A percentile compares a stretch with the other conserved stretches of the same genome.
Conservation (phyloP, 441 rosid species). For the Corymbia citriodora region DNA sequence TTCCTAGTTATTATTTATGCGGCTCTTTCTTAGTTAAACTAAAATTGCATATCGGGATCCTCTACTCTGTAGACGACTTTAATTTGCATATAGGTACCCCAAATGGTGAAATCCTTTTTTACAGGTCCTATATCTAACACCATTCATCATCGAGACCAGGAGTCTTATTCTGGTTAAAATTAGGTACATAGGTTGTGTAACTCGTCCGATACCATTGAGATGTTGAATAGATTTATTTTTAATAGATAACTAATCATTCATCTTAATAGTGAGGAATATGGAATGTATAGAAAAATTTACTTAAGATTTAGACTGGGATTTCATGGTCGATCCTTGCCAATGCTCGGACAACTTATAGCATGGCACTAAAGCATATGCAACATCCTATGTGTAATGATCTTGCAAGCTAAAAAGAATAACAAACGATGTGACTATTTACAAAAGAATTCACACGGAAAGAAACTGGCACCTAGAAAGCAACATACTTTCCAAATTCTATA, state of each 20-base stretch:
- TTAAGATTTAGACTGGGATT: neutral
- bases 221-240: neutral
- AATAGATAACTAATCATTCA: neutral
- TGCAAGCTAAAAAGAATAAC: neutral
- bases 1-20: neutral
- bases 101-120: neutral
- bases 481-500: neutral
- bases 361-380: neutral
- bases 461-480: neutral
- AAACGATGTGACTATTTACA: accelerated
- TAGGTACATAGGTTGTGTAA: neutral
- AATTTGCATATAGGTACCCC: neutral
- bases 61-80: neutral
- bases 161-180: neutral
- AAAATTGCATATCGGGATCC: neutral
- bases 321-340: neutral
- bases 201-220: neutral
- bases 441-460: neutral
- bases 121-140: neutral
- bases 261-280: neutral
- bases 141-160: neutral
- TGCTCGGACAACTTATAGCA: neutral
- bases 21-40: neutral
- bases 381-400: neutral
- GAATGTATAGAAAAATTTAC: neutral